A percentile compares a stretch with the other conserved stretches of the same genome.
Evolutionary conservation across 2,329 filamentous ascomycete genomes (phyloP).

Genomic region (Elsinoe batatas): DNA sequence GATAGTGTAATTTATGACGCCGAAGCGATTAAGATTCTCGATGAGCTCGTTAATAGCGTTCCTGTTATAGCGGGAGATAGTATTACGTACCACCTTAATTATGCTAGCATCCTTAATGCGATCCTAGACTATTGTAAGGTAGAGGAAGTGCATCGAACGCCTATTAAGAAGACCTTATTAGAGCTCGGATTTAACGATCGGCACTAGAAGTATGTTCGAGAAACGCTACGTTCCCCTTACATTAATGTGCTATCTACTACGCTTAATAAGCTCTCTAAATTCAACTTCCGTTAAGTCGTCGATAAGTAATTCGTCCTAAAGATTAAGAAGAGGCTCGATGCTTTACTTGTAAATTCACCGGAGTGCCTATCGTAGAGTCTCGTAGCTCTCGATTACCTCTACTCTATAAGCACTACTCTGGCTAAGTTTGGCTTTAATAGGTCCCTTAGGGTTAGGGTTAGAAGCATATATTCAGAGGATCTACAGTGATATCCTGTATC

Average conservation of each 20-base stretch:
- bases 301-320: slow-evolving; percentile 60
- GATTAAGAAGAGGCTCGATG: slow-evolving; percentile 53
- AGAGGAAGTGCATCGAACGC: slow-evolving; percentile 53
- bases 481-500: no score
- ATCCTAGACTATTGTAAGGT: slow-evolving; percentile 90
- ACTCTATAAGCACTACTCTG: slow-evolving; percentile 65
- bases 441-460: no score
- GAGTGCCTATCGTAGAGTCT: slow-evolving; percentile 16
- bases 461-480: no score
- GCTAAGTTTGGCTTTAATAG: slow-evolving; percentile 64
- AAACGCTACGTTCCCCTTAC: slow-evolving; percentile 68
- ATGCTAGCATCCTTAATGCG: slow-evolving; percentile 73
- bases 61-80: slow-evolving; percentile 57
- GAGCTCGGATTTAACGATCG: slow-evolving; percentile 73
- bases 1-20: slow-evolving; percentile 85
- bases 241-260: slow-evolving; percentile 81
- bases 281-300: slow-evolving; percentile 75
- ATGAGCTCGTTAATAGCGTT: slow-evolving; percentile 77
- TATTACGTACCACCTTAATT: slow-evolving; percentile 86
- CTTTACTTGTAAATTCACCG: slow-evolving; percentile 41
- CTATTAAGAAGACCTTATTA: slow-evolving; percentile 73
- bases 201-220: slow-evolving; percentile 74
- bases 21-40: slow-evolving; percentile 85
- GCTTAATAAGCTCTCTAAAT: slow-evolving; percentile 78
- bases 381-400: slow-evolving; percentile 55